Base-by-base conservation (phyloP, 148 eudicot species). In the Fagopyrum homotropicum region DNA sequence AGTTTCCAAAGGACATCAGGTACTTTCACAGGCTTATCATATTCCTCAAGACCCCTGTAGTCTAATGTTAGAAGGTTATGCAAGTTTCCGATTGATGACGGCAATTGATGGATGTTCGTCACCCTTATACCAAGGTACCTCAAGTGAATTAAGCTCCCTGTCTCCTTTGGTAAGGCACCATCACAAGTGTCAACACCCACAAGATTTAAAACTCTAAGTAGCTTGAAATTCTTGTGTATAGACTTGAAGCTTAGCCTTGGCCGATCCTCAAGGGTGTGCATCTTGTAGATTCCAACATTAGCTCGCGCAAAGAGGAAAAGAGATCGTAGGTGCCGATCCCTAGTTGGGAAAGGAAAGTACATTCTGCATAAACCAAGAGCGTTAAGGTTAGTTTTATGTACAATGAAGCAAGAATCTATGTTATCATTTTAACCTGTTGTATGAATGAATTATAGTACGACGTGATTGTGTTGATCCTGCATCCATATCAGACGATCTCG, bases 131-230 rank as follows among this genome's bases (percentile, higher is more conserved):
- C 57, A 35, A 82, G 81, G 68, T 82, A 82, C 30, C 75, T 72
- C 59, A 82, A 57, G 79, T 75, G 84, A 76, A 79, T 73, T 8
- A 79, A 73, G 45, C 19, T 49, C 12, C 81, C 75, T 40, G 78
- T 68, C 59, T 79, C 72, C 7, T 54, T 22, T 5, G 85, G 83
- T 73, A 83, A 56, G 68, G 54, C 69, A n/a, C 81, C 75, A 45
- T 72, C 56, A 0, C 35, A 4, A 4, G 77, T 51, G n/a, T 17
- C 55, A 16, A 78, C 29, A 8, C 73, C 48, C 6, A 17, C 55
- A 17, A 83, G 57, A n/a, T 72, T 75, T n/a, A 83, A 66, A 74
- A 83, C 81, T 69, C 83, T 75, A 16, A 83, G 77, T 52, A 80
- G 35, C 61, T 69, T 75, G 79, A 77, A 83, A 72, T 59, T 66